Percentiles rank a stretch among this genome's conserved stretches.
phyloP scores from a whole-genome alignment of 306 rosid species.

The Comarum palustre region DNA sequence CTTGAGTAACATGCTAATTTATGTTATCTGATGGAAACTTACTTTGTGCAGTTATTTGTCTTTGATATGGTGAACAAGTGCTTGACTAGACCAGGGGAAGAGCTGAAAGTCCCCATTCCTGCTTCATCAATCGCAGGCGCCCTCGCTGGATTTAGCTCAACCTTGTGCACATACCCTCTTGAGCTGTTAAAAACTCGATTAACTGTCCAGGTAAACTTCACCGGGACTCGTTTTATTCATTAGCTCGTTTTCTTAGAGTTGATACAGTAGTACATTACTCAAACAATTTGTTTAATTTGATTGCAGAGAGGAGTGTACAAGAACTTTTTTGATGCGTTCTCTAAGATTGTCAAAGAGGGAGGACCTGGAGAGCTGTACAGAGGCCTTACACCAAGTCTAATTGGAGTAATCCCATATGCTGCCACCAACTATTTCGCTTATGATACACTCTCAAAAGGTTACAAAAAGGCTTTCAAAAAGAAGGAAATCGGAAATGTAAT shows the following conservation, averaged over 20 bases:
- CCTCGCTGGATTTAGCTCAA: slow-evolving; percentile 75
- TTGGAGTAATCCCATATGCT: slow-evolving; percentile 80
- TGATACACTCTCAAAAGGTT: slow-evolving; percentile 62
- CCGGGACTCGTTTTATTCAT: background rate
- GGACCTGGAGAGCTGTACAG: slow-evolving; percentile 74
- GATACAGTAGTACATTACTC: background rate
- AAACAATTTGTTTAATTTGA: background rate
- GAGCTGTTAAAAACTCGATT: slow-evolving; percentile 72
- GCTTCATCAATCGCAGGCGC: slow-evolving; percentile 72
- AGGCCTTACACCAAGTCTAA: slow-evolving; percentile 73
- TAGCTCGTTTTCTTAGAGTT: background rate
- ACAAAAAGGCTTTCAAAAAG: slow-evolving; percentile 40
- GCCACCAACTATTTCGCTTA: slow-evolving; percentile 75
- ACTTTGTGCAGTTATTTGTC: slow-evolving; percentile 56
- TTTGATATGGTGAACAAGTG: slow-evolving; percentile 64
- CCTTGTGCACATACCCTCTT: slow-evolving; percentile 68
- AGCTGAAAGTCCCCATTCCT: slow-evolving; percentile 44
- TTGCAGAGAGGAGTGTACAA: slow-evolving; percentile 70
- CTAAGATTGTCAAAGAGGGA: slow-evolving; percentile 53
- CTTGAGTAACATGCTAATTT: background rate
- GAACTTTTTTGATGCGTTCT: slow-evolving; percentile 48
- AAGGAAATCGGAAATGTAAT: slow-evolving; percentile 61
- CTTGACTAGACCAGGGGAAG: slow-evolving; percentile 55
- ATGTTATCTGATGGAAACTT: background rate
- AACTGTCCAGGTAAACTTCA: slow-evolving; percentile 49